Percentiles rank a stretch among this genome's conserved stretches.
Evolutionary conservation across 495 filamentous ascomycete species (phyloP).

Genomic region (Aspergillus olivimuriae): DNA sequence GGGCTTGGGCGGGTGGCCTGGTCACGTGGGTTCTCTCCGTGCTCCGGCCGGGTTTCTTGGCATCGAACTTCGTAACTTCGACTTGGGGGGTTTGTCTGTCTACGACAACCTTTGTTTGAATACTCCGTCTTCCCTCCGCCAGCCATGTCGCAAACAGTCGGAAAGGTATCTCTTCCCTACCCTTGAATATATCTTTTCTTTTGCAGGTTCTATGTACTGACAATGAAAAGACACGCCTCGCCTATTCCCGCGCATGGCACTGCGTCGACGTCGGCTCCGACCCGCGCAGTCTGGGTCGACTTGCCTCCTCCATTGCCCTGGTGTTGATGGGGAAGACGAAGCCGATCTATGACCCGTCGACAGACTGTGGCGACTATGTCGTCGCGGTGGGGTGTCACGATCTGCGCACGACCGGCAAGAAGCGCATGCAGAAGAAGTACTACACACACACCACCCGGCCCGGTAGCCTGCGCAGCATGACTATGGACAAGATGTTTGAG

Average conservation of each 20-base stretch:
- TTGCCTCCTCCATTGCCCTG: constrained; percentile 85
- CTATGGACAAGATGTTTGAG: constrained; percentile 88
- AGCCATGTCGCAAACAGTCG: constrained; percentile 41
- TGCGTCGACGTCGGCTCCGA: constrained; percentile 64
- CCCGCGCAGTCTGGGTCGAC: constrained; percentile 62
- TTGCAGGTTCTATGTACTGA: neutral
- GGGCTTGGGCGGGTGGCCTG: constrained; percentile 23
- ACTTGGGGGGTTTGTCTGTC: too few relatives aligned
- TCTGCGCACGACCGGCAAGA: constrained; percentile 83
- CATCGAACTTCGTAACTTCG: neutral
- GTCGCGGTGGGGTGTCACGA: constrained; percentile 85
- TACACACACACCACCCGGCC: constrained; percentile 88
- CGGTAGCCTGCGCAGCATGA: constrained; percentile 78
- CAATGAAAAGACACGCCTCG: constrained; percentile 71
- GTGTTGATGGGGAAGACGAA: constrained; percentile 99
- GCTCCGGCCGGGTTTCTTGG: neutral
- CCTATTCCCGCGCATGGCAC: constrained; percentile 95
- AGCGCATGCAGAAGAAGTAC: constrained; percentile 89
- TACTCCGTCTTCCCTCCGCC: neutral
- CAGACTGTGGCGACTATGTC: constrained; percentile 98
- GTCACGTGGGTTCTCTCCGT: too few relatives aligned
- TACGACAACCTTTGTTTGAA: neutral
- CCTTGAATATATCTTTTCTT: neutral
- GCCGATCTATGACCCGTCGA: constrained; percentile 91
- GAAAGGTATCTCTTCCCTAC: constrained; percentile 29